phyloP scores from a whole-genome alignment of 2,329 filamentous ascomycete genomes.

The Macrophomina tecta region DNA sequence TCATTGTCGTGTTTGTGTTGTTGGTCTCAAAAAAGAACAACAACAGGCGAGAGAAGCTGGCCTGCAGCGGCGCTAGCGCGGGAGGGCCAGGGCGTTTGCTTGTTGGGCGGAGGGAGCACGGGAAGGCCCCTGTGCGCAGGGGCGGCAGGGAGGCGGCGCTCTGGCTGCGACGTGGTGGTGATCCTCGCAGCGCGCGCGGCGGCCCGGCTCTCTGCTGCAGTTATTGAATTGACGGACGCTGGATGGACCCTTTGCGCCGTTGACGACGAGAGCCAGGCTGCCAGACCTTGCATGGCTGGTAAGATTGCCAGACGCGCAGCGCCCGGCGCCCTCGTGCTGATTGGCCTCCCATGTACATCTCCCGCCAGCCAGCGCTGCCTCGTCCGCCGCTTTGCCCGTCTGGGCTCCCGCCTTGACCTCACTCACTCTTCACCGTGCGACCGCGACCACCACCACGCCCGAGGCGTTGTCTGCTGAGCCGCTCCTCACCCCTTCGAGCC shows the following conservation, averaged over 20 bases:
- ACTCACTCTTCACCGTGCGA: constrained; percentile 21
- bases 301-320: constrained; percentile 8
- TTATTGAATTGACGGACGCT: not conserved
- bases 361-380: constrained; percentile 22
- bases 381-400: constrained; percentile 22
- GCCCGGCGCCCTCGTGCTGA: constrained; percentile 18
- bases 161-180: not conserved
- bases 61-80: constrained; percentile 10
- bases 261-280: constrained; percentile 14
- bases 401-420: constrained; percentile 20
- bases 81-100: constrained; percentile 21
- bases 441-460: constrained; percentile 21
- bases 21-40: not conserved
- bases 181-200: not conserved
- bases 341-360: constrained; percentile 27
- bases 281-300: not conserved
- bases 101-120: constrained; percentile 11
- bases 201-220: not conserved
- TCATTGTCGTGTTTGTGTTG: constrained; percentile 21
- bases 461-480: constrained; percentile 3
- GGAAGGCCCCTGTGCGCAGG: constrained; percentile 9
- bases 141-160: constrained; percentile 13
- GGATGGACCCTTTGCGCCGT: constrained; percentile 23
- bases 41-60: not conserved
- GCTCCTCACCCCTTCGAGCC: not conserved